A percentile compares a stretch with the other conserved stretches of the same genome.
Conservation (phyloP, 345 rosid genomes). For the Corymbia maculata region DNA sequence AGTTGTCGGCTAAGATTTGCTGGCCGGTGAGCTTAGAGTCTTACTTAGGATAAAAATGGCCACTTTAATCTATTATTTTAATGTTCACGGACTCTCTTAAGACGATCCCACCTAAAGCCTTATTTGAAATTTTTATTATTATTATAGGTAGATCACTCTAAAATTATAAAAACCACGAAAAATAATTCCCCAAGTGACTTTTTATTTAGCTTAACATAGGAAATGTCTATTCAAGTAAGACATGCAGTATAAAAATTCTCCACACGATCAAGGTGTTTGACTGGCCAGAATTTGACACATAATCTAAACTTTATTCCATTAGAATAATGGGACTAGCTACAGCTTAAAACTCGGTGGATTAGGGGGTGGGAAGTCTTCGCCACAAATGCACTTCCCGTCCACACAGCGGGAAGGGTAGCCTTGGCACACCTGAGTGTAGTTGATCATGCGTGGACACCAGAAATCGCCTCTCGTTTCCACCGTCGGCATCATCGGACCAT, state of each 20-base stretch:
- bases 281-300: not conserved
- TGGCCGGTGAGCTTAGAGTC: not conserved
- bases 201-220: too few relatives aligned
- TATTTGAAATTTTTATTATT: too few relatives aligned
- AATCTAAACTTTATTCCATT: not conserved
- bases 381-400: not conserved
- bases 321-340: not conserved
- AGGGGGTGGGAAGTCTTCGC: not conserved
- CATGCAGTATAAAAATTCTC: too few relatives aligned
- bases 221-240: too few relatives aligned
- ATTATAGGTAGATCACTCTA: too few relatives aligned
- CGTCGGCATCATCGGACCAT: not conserved
- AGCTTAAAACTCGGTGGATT: not conserved
- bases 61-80: not conserved
- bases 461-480: not conserved
- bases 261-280: too few relatives aligned
- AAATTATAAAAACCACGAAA: too few relatives aligned
- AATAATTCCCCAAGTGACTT: too few relatives aligned
- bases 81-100: not conserved
- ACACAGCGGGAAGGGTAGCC: not conserved
- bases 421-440: not conserved
- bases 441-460: not conserved
- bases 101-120: not conserved
- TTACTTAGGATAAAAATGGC: not conserved
- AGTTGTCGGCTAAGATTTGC: not conserved